Evolutionary conservation across 441 rosid species (phyloP), one percentile per base, ranked within the genome.

Genomic region (Omphalea diandra): DNA sequence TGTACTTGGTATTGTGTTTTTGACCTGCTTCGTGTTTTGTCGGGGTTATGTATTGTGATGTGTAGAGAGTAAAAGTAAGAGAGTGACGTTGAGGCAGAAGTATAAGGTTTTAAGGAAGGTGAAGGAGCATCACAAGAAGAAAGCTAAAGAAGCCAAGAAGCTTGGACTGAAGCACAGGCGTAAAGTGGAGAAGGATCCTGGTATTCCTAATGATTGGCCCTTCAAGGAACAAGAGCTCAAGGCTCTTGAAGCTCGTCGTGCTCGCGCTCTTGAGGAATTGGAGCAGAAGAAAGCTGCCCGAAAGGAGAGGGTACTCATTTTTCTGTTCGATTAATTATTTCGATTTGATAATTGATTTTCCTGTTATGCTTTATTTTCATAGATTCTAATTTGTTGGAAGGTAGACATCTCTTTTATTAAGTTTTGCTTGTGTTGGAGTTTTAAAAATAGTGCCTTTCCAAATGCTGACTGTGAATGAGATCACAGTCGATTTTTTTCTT

Each of bases 191-290:
- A 95, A 95, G 75, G 98, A 95, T 70, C 99, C 97, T 35, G 98
- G 98, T 64, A 95, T 95, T 40, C 98, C 99, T 35, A 95, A 95
- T 77, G 99, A 90, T 73, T 95, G 96, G 98, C 99, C 99, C 49
- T 93, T 87, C 76, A 92, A 93, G 95, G 99, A 90, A 73, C 95
- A 95, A 47, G 97, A 95, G 85, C 97, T 95, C 35, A 89, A 90
- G 82, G 95, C 97, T 29, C 85, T 95, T 20, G 97, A 95, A 80
- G 98, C 76, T 70, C 90, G 99, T 33, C 84, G 98, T 27, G 93
- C 97, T 63, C 91, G 94, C 31, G 99, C 86, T 29, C 64, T 95
- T 1, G 98, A 95, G 72, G 97, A 92, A 63, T 53, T 90, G 63
- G 98, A 95, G 82, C 89, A 85, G 72, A 93, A 95, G 83, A 95